Conservation (phyloP, 2,329 filamentous ascomycete genomes). For the Sporothrix mexicana region DNA sequence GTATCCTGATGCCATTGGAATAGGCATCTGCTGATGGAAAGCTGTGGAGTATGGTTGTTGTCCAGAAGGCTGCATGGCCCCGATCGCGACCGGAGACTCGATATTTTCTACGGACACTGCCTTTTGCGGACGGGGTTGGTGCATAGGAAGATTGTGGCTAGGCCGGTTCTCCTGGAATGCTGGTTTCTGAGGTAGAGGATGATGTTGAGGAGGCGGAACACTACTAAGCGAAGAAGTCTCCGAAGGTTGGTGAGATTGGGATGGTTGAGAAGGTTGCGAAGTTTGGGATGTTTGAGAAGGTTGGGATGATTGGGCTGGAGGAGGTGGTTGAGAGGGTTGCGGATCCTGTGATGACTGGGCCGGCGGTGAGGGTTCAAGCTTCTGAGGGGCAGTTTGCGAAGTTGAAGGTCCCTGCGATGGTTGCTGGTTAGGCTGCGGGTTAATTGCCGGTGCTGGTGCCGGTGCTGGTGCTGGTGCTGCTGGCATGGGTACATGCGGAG, state of each 20-base stretch:
- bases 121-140: constrained; percentile 95
- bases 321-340: not conserved
- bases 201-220: constrained; percentile 62
- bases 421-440: constrained; percentile 9
- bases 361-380: not conserved
- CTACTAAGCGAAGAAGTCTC: constrained; percentile 55
- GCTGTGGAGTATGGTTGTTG: constrained; percentile 43
- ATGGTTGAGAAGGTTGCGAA: constrained; percentile 16
- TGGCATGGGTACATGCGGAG: not conserved
- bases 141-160: constrained; percentile 70
- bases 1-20: constrained; percentile 64
- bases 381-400: not conserved
- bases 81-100: constrained; percentile 71
- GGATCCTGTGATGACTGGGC: not conserved
- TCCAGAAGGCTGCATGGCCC: not conserved
- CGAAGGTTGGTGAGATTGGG: constrained; percentile 18
- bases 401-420: constrained; percentile 2
- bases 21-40: constrained; percentile 93
- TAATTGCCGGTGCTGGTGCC: not conserved
- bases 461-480: not conserved
- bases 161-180: constrained; percentile 62
- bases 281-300: not conserved
- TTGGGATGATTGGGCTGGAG: not conserved
- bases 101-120: constrained; percentile 91
- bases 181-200: constrained; percentile 64